Conservation (phyloP, 768 basidiomycete species). For the Psilocybe tampanensis region DNA sequence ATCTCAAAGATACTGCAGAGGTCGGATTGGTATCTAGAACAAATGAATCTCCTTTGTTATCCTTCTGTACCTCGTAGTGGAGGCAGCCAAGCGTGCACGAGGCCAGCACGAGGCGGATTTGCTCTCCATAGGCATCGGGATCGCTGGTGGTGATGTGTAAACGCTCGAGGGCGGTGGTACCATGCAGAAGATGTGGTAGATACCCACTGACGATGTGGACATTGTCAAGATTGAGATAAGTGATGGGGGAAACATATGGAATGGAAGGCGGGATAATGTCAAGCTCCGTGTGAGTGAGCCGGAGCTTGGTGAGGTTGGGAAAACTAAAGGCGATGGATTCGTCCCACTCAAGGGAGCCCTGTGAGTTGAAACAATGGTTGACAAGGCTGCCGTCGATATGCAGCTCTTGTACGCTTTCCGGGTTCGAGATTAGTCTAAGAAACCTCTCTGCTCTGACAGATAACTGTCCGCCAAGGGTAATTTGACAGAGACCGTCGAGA, state of each 20-base stretch:
- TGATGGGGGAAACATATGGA: constrained; percentile 35
- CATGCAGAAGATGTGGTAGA: constrained; percentile 41
- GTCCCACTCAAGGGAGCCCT: constrained; percentile 55
- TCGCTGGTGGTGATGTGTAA: constrained; percentile 39
- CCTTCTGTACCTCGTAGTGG: constrained; percentile 42
- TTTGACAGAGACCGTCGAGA: constrained; percentile 40
- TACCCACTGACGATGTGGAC: constrained; percentile 44
- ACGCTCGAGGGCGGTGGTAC: constrained; percentile 34
- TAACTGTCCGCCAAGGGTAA: constrained; percentile 51
- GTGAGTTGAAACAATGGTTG: constrained; percentile 22
- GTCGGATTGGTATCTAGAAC: constrained; percentile 34
- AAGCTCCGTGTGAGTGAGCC: constrained; percentile 45
- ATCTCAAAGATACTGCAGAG: constrained; percentile 31
- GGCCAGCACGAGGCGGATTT: constrained; percentile 41
- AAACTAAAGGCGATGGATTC: constrained; percentile 50
- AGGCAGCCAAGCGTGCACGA: constrained; percentile 44
- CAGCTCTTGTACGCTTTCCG: constrained; percentile 42
- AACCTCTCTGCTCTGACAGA: constrained; percentile 50
- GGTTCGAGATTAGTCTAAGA: constrained; percentile 40
- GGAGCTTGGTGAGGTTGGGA: constrained; percentile 42
- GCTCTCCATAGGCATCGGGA: constrained; percentile 37
- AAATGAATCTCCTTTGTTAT: constrained; percentile 21
- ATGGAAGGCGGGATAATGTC: constrained; percentile 39
- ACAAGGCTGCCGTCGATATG: constrained; percentile 48
- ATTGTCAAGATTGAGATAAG: constrained; percentile 44